Conservation (phyloP, 768 basidiomycete species). For the Tulasnella sp. region DNA sequence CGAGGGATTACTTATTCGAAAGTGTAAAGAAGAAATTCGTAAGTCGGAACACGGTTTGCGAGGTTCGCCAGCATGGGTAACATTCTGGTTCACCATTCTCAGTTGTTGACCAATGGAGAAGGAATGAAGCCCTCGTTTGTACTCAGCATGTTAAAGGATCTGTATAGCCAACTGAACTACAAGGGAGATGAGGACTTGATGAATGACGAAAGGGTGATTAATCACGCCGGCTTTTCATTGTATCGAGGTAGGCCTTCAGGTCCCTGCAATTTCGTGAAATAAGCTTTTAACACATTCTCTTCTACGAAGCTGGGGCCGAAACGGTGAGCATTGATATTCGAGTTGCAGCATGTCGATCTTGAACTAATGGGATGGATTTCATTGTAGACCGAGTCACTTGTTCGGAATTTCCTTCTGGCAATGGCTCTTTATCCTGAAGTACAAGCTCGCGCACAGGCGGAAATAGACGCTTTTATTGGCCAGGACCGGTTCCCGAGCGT, state of each 20-base stretch:
- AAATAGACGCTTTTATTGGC: constrained; percentile 42
- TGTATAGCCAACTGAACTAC: constrained; percentile 10
- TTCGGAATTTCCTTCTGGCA: constrained; percentile 2
- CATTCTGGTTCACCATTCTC: background rate
- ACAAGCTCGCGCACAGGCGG: constrained; percentile 39
- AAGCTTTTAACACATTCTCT: background rate
- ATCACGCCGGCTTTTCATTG: background rate
- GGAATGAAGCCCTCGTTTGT: constrained; percentile 2
- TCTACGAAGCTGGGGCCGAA: background rate
- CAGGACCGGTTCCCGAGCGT: constrained; percentile 39
- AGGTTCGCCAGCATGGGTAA: background rate
- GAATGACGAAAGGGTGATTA: background rate
- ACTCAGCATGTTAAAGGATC: constrained; percentile 25
- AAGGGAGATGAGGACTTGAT: background rate
- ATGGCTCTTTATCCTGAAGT: constrained; percentile 21
- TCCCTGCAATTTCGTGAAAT: too few relatives aligned
- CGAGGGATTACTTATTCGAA: background rate
- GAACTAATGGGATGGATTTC: background rate
- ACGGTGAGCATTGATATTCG: background rate
- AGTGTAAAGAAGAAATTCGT: constrained; percentile 6
- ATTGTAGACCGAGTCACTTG: constrained; percentile 11
- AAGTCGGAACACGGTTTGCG: background rate
- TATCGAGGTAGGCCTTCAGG: background rate
- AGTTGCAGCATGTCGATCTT: background rate
- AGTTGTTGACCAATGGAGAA: background rate